phyloP scores from a whole-genome alignment of 2,329 filamentous ascomycete genomes.

The Emergomyces orientalis region DNA sequence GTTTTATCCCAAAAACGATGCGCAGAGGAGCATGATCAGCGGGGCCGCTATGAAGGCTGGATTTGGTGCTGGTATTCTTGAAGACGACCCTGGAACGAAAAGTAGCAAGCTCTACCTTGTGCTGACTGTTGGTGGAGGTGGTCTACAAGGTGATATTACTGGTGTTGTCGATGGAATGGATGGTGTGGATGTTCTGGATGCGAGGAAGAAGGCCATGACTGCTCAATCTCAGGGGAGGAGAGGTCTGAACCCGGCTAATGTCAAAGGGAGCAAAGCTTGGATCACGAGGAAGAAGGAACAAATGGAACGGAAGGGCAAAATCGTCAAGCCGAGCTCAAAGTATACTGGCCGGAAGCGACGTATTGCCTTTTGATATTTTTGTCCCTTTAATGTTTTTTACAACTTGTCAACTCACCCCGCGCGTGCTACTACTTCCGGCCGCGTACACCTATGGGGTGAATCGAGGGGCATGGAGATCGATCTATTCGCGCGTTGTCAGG shows the following conservation, averaged over 20 bases:
- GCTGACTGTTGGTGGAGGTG: conserved; percentile 72
- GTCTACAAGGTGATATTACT: conserved; percentile 64
- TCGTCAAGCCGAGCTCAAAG: conserved; percentile 85
- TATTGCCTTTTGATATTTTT: conserved; percentile 55
- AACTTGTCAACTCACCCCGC: background rate
- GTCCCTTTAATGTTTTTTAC: background rate
- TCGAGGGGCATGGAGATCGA: background rate
- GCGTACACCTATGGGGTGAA: background rate
- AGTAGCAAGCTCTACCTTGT: conserved; percentile 95
- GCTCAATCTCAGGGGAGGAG: conserved; percentile 37
- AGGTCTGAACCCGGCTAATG: conserved; percentile 40
- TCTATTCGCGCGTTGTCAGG: background rate
- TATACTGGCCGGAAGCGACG: conserved; percentile 88
- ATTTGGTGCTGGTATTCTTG: conserved; percentile 87
- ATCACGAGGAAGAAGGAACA: conserved; percentile 64
- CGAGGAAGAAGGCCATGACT: conserved; percentile 44
- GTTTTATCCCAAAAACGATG: conserved; percentile 95
- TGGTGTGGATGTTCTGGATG: conserved; percentile 70
- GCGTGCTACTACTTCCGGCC: background rate
- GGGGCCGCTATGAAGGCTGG: conserved; percentile 84
- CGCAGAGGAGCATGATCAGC: conserved; percentile 85
- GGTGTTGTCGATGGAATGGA: conserved; percentile 85
- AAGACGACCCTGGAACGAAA: conserved; percentile 94
- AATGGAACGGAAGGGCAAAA: conserved; percentile 88
- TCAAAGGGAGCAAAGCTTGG: conserved; percentile 44